These are phyloP conservation scores for Leccinum griseonigrum DNA, from an alignment of 1,284 basidiomycete genomes.

Conservation along the genomic window DNA sequence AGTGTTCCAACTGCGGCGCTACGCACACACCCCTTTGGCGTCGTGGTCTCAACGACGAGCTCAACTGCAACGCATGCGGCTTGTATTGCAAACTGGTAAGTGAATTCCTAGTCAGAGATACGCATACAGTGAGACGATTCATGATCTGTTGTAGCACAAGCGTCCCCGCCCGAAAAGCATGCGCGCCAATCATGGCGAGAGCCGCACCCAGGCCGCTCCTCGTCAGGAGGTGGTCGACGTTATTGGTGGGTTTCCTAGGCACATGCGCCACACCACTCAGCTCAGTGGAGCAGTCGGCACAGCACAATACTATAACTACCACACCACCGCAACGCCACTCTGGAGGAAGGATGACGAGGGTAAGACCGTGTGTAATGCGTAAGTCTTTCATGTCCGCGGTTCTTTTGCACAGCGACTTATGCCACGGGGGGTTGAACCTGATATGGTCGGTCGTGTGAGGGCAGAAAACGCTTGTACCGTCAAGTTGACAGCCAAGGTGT, in stretches of 20 bases:
- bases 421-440: background rate
- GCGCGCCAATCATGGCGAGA: constrained; percentile 69
- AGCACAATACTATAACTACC: constrained; percentile 87
- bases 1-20: constrained; percentile 81
- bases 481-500: too few relatives aligned
- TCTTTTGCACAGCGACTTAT: constrained; percentile 12
- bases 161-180: constrained; percentile 81
- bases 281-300: constrained; percentile 31
- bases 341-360: constrained; percentile 92
- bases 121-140: background rate
- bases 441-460: background rate
- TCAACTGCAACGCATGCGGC: constrained; percentile 83
- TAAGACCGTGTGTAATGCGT: constrained; percentile 90
- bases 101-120: constrained; percentile 4
- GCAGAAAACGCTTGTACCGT: too few relatives aligned
- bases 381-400: constrained; percentile 34
- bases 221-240: constrained; percentile 54
- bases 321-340: constrained; percentile 86
- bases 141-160: constrained; percentile 54
- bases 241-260: constrained; percentile 42
- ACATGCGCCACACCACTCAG: constrained; percentile 23
- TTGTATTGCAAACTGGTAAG: constrained; percentile 75
- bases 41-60: constrained; percentile 76
- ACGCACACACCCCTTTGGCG: constrained; percentile 83
- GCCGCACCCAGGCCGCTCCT: constrained; percentile 50